These are phyloP conservation scores for Plasmodium billcollinsi DNA, from an alignment of 169 alveolate genomes.

Conservation along the genomic window DNA sequence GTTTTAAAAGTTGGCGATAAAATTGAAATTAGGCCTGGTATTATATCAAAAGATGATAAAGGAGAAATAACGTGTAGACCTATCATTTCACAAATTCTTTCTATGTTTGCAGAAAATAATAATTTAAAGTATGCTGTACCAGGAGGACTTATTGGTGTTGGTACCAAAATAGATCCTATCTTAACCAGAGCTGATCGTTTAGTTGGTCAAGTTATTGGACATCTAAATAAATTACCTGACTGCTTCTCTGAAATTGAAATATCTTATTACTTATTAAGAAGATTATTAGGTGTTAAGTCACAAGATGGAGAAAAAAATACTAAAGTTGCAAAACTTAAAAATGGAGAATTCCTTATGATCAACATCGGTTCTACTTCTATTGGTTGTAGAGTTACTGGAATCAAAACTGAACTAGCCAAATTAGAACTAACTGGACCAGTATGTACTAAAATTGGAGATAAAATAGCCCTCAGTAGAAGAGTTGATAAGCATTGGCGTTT, in stretches of 20 bases:
- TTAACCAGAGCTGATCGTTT: constrained; percentile 97
- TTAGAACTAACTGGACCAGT: constrained; percentile 94
- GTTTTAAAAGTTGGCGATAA: constrained; percentile 97
- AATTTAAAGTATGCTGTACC: constrained; percentile 98
- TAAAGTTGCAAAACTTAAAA: constrained; percentile 95
- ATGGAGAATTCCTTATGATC: constrained; percentile 97
- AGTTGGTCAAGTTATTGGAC: constrained; percentile 98
- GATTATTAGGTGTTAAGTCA: constrained; percentile 92
- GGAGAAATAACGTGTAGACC: constrained; percentile 93
- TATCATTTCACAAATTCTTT: constrained; percentile 90
- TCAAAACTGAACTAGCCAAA: constrained; percentile 93
- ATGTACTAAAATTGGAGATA: constrained; percentile 96
- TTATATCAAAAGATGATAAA: constrained; percentile 91
- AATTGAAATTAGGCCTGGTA: constrained; percentile 99
- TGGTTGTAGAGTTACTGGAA: constrained; percentile 96
- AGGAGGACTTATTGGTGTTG: constrained; percentile 97
- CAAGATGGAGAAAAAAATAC: constrained; percentile 91
- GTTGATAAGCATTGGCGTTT: constrained; percentile 98
- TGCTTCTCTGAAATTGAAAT: constrained; percentile 95
- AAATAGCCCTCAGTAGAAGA: constrained; percentile 98
- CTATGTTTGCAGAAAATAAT: constrained; percentile 98
- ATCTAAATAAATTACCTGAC: constrained; percentile 96
- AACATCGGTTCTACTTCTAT: constrained; percentile 98
- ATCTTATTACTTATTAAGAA: constrained; percentile 89
- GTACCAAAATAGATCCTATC: constrained; percentile 98